Conservation (phyloP, 2,329 filamentous ascomycete genomes). For the Lachnellula subtilissima region DNA sequence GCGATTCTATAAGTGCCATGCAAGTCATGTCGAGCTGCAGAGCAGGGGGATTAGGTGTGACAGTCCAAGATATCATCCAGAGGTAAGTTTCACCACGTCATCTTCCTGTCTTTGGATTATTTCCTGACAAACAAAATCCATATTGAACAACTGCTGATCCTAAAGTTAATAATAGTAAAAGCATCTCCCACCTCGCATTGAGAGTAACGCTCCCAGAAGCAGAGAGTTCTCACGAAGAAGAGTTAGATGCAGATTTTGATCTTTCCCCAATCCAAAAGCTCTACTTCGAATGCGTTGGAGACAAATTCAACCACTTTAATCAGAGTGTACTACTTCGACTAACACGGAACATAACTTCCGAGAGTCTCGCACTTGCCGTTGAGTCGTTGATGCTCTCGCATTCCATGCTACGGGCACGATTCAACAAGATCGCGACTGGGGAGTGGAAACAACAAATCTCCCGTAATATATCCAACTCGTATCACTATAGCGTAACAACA, state of each 20-base stretch:
- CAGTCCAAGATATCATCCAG: slow-evolving; percentile 26
- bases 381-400: slow-evolving; percentile 31
- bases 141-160: not conserved
- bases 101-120: not conserved
- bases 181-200: slow-evolving; percentile 8
- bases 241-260: slow-evolving; percentile 6
- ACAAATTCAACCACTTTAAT: slow-evolving; percentile 8
- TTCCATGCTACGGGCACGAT: slow-evolving; percentile 37
- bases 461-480: slow-evolving; percentile 24
- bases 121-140: not conserved
- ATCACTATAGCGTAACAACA: not conserved
- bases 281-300: slow-evolving; percentile 14
- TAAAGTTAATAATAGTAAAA: not conserved
- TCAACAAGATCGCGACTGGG: slow-evolving; percentile 23
- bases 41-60: slow-evolving; percentile 29
- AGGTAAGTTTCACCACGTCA: not conserved
- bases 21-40: slow-evolving; percentile 39
- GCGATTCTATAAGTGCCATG: slow-evolving; percentile 35
- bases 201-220: slow-evolving; percentile 1
- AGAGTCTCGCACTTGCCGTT: slow-evolving; percentile 22
- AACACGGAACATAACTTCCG: not conserved
- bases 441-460: slow-evolving; percentile 33
- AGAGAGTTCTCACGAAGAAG: not conserved
- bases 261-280: slow-evolving; percentile 24
- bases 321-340: slow-evolving; percentile 7